Evolutionary conservation across 163 green algal species (phyloP), one percentile per base, ranked within the genome.

Genomic region (Prototheca cutis): DNA sequence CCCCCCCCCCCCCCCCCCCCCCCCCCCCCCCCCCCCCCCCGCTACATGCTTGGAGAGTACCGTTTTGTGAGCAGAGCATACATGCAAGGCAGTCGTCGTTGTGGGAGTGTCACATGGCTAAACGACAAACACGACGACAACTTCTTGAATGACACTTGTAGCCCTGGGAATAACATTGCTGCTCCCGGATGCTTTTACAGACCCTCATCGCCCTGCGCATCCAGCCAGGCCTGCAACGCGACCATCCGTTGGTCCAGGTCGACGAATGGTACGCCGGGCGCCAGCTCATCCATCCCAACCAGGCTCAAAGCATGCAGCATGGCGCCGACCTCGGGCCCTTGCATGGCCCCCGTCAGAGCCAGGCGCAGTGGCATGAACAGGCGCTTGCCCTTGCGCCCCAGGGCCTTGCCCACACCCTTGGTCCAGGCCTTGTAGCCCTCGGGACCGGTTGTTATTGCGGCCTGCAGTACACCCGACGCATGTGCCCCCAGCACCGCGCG

Each of bases 321-420:
- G 10, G 10, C 10, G 13, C 42, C 88, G 31, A 99, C 78, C 40
- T 98, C 92, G 0, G 91, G 85, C 5, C 91, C 92, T 53, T 84
- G 66, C 62, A 59, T 27, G 49, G 67, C 55, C 33, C 90, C 91
- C 18, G 90, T 99, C 51, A 99, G 59, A 1, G 80, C 82, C 17
- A 99, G 78, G 31, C 93, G 84, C 68, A 93, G 75, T 10, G 93
- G 93, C 92, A 99, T 96, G 73, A 97, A 99, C 40, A 99, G 71
- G 27, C 85, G 68, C 83, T 95, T 95, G 70, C 93, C 91, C 84
- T 99, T 99, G 72, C 89, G 83, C 42, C 84, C 82, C 67, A 92
- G 76, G 5, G 78, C 83, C 83, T 99, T 99, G 71, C 93, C 93
- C 15, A 91, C 48, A 0, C 17, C 70, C 55, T 96, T 98, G 48